Evolutionary conservation across 176 grass and related monocot genomes (phyloP), one percentile per base, ranked within the genome.

Genomic region (Ampelocalamus luodianensis): DNA sequence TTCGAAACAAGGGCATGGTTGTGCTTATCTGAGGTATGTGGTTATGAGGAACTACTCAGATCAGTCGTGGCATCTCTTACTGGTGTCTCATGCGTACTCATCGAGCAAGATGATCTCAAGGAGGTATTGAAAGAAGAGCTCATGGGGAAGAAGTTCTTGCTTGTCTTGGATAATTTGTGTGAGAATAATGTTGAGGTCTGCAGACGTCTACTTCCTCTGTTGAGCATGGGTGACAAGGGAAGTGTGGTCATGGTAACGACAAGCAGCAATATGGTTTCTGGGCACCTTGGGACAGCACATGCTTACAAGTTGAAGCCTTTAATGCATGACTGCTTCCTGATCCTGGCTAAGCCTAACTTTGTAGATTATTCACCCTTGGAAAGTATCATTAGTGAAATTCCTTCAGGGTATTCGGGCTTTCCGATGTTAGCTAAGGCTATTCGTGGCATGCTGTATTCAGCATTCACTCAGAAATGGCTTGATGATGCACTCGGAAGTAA

Each of bases 111-210:
- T 54, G 76, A 79, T 18, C 74, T 89, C 1, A 43, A 85, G 34
- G 87, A 83, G 18, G 34, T 36, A 38, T 36, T 89, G 72, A 74
- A 56, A 40, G 74, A 80, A 53, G 87, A 89, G 48, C 22, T 89
- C 27, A 79, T 39, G 53, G 79, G 77, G 60, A 73, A 78, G 66
- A 89, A 27, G 26, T 42, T 90, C 3, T 68, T 90, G 45, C 82
- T 85, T 81, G 65, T 90, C 13, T 40, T 85, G 68, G 88, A 85
- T 76, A 29, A 90, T 78, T 65, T 85, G 17, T 53, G 56, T 37
- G 72, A 75, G 26, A 65, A 76, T 46, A 68, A 72, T 65, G 68
- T 48, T 46, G 58, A 59, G 6, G 43, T 63, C 27, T 90, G 76
- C 76, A 44, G 46, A 23, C 9, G 44, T 24, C 27, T 90, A 24